Percentiles rank a stretch among this genome's conserved stretches.
Conservation (phyloP, 1,284 basidiomycete species). For the Rhizoctonia solani region DNA sequence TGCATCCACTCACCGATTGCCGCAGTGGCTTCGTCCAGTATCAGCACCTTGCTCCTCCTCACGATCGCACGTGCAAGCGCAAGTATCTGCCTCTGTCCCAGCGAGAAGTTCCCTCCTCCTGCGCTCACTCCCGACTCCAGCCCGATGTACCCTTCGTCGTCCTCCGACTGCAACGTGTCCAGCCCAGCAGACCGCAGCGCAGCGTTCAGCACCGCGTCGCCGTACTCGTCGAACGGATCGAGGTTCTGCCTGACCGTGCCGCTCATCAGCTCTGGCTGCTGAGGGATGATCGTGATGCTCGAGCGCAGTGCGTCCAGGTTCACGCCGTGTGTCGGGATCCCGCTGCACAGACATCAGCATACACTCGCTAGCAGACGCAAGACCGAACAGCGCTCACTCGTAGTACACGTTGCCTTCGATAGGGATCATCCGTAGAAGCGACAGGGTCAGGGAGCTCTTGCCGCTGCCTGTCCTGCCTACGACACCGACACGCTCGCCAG, state of each 20-base stretch:
- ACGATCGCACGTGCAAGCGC: too few relatives aligned
- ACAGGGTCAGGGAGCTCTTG: conserved; percentile 49
- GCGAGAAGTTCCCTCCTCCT: conserved; percentile 41
- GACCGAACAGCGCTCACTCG: too few relatives aligned
- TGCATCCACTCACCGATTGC: conserved; percentile 44
- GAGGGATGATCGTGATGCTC: conserved; percentile 53
- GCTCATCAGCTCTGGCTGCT: conserved; percentile 68
- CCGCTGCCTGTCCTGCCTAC: too few relatives aligned
- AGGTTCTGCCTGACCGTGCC: too few relatives aligned
- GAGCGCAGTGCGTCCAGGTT: conserved; percentile 64
- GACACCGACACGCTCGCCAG: too few relatives aligned
- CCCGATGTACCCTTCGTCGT: conserved; percentile 49
- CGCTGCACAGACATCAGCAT: not conserved
- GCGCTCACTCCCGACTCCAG: conserved; percentile 52
- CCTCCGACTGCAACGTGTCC: conserved; percentile 37
- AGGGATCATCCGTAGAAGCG: conserved; percentile 50
- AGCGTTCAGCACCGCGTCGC: conserved; percentile 55
- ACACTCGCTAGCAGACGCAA: not conserved
- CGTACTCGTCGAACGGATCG: too few relatives aligned
- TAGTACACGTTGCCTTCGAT: conserved; percentile 48
- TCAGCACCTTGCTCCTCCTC: too few relatives aligned
- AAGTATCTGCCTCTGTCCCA: too few relatives aligned
- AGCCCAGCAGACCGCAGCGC: conserved; percentile 54
- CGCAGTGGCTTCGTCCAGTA: too few relatives aligned
- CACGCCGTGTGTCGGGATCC: conserved; percentile 48